phyloP scores from a whole-genome alignment of 164 flowering plant genomes.

The Liquidambar formosana region DNA sequence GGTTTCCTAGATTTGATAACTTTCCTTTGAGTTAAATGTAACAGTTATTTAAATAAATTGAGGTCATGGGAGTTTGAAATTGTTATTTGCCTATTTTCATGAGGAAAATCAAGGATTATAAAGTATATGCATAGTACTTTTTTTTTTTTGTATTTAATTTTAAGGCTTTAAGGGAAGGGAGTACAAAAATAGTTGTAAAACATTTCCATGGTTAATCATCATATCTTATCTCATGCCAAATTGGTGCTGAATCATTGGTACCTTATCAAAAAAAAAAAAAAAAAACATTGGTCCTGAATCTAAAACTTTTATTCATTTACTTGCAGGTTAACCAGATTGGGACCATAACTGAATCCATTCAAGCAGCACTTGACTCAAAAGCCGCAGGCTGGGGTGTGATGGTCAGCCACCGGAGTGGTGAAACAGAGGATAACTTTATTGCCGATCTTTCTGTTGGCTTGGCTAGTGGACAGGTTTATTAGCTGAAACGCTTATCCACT shows the following conservation, averaged over 20 bases:
- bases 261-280: no score
- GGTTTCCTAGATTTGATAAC: no score
- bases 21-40: no score
- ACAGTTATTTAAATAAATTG: no score
- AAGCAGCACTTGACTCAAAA: conserved; percentile 88
- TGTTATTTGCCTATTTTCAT: no score
- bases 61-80: no score
- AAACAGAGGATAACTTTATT: conserved; percentile 95
- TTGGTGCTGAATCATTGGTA: no score
- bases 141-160: background rate
- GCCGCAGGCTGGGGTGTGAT: conserved; percentile 99
- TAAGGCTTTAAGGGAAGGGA: background rate
- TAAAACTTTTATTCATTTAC: background rate
- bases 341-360: conserved; percentile 87
- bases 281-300: no score
- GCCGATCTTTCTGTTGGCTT: conserved; percentile 97
- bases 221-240: background rate
- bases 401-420: conserved; percentile 99
- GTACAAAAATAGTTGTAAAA: background rate
- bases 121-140: background rate
- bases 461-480: conserved; percentile 89
- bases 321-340: conserved; percentile 98
- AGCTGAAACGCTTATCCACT: conserved; percentile 3
- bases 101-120: background rate
- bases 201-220: no score